A percentile compares a stretch with the other conserved stretches of the same genome.
Conservation (phyloP, 768 basidiomycete genomes). For the Podaxis sp. region DNA sequence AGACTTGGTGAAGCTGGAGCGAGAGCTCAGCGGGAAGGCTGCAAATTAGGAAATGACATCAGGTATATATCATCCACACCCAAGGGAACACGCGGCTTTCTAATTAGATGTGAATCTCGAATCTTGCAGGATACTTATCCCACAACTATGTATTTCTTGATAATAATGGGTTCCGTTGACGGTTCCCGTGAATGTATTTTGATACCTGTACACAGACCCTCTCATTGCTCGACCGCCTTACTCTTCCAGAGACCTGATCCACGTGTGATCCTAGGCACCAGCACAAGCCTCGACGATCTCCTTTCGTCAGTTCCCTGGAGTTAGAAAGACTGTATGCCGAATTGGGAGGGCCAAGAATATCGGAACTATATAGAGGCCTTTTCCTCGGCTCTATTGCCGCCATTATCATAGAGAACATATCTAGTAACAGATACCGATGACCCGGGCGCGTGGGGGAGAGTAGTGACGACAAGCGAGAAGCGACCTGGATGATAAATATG, state of each 20-base stretch:
- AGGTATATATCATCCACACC: neutral
- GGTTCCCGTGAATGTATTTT: constrained; percentile 6
- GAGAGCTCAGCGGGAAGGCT: constrained; percentile 47
- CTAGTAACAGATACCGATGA: neutral
- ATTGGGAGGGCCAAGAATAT: too few relatives aligned
- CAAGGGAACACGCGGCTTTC: neutral
- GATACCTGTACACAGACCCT: neutral
- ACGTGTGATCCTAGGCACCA: neutral
- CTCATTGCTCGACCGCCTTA: neutral
- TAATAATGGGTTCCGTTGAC: constrained; percentile 6
- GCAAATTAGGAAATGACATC: constrained; percentile 10
- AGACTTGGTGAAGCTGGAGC: constrained; percentile 66
- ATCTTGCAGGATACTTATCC: neutral
- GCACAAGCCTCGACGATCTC: neutral
- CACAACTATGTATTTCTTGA: constrained; percentile 9
- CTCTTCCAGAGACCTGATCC: neutral
- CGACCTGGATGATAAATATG: neutral
- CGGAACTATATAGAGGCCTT: neutral
- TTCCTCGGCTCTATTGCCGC: neutral
- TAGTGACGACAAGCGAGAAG: neutral
- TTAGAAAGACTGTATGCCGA: neutral
- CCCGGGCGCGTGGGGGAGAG: neutral
- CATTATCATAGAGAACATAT: neutral
- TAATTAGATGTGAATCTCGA: neutral
- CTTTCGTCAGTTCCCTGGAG: too few relatives aligned